Base-by-base conservation (phyloP, 2,329 filamentous ascomycete genomes). In the Lizonia empirigonia region DNA sequence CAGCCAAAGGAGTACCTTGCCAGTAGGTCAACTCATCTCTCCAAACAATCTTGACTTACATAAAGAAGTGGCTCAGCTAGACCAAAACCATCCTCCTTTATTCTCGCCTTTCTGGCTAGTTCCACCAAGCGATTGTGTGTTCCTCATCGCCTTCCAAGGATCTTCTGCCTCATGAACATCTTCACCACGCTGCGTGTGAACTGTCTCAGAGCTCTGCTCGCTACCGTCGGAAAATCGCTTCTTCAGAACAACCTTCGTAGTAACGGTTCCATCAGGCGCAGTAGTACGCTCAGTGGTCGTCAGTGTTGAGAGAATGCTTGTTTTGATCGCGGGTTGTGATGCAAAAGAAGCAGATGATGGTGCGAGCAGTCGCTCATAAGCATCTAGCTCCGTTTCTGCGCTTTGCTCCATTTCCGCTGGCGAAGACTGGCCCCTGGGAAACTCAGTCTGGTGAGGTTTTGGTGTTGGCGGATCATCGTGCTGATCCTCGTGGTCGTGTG, bases 181-280 rank as follows among this genome's bases (percentile, higher is more conserved):
- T 13, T 71, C 63, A 12, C 64, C 65, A 8, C 60, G 63, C 32
- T 69, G 61, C 0, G 75, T 79, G 27, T 84, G 79, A 3, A 80
- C 71, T 7, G 79, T 82, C 58, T 85, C 81, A 7, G 80, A 78
- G 26, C 71, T 82, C 64, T 86, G 83, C 62, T 86, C 84, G 3
- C 78, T 75, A 0, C 84, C 84, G 70, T 86, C 83, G 1, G 80
- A 74, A 60, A 85, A 87, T 2, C 80, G 76, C 61, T 80, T 82
- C 55, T 82, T 86, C 13, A 83, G 70, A 8, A 84, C 72, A 1
- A 79, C 78, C 58, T 81, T 84, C 0, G 81, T 85, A 7, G 81
- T 80, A 2, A 85, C 71, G 0, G 80, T 81, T 10, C 84, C 84
- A 63, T 86, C 83, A 0, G 81, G 74, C 2, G 80, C 71, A 2